A percentile compares a stretch with the other conserved stretches of the same genome.
Conservation (phyloP, 768 basidiomycete genomes). For the Kwoniella sp. region DNA sequence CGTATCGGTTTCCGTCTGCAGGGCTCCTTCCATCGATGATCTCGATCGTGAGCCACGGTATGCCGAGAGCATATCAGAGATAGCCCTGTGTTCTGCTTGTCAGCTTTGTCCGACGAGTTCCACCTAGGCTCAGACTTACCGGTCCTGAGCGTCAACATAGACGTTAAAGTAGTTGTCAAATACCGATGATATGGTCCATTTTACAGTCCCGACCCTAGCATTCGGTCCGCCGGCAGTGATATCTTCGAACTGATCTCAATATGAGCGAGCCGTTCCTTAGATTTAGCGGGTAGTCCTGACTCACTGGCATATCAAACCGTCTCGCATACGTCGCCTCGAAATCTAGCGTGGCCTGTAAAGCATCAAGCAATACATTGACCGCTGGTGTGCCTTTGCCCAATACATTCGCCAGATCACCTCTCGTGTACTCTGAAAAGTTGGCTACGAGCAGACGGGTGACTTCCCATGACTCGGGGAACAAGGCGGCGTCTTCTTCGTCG, state of each 20-base stretch:
- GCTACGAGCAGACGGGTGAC: conserved; percentile 78
- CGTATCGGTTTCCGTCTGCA: conserved; percentile 59
- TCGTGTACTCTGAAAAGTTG: conserved; percentile 89
- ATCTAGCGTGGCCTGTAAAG: conserved; percentile 80
- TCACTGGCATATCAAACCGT: conserved; percentile 72
- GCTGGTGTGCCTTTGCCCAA: conserved; percentile 76
- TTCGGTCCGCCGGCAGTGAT: conserved; percentile 29
- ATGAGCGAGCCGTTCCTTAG: no score
- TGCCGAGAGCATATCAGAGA: conserved; percentile 84
- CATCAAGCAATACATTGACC: conserved; percentile 79
- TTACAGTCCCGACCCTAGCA: conserved; percentile 9
- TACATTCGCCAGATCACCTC: conserved; percentile 80
- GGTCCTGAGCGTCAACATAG: conserved; percentile 95
- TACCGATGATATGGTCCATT: conserved; percentile 75
- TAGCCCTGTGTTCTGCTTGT: conserved; percentile 61
- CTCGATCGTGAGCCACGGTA: conserved; percentile 70
- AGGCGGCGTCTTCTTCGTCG: conserved; percentile 78
- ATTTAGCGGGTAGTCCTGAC: no score
- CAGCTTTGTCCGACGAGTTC: background rate
- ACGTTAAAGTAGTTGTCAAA: conserved; percentile 91
- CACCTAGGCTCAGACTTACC: conserved; percentile 60
- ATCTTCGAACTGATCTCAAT: conserved; percentile 41
- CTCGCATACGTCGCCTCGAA: conserved; percentile 80
- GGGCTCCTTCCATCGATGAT: conserved; percentile 65
- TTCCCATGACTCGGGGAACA: conserved; percentile 84